Evolutionary conservation across 2,329 filamentous ascomycete genomes (phyloP).

Genomic region (Fusarium goolgardi): DNA sequence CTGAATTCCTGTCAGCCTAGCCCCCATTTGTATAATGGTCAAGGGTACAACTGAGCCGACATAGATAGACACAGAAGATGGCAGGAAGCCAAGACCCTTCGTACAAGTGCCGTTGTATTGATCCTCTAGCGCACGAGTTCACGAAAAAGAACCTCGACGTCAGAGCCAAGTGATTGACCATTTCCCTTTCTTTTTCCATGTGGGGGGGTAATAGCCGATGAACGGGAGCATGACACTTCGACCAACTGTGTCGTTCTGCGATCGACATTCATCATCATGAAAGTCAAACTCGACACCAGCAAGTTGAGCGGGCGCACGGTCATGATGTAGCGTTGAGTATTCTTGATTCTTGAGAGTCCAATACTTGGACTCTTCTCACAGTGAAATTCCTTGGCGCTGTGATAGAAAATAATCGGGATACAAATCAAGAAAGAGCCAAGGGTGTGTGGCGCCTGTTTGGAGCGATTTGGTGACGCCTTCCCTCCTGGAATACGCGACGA

Average conservation of each 20-base stretch:
- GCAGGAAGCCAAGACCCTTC: background rate
- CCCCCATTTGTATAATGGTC: background rate
- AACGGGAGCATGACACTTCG: conserved; percentile 8
- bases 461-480: conserved; percentile 33
- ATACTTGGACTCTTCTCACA: background rate
- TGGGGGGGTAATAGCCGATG: conserved; percentile 11
- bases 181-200: conserved; percentile 5
- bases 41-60: background rate
- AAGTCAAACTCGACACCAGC: background rate
- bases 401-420: conserved; percentile 22
- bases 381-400: conserved; percentile 19
- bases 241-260: conserved; percentile 12
- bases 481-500: conserved; percentile 22
- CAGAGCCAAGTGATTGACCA: background rate
- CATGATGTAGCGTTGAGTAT: background rate
- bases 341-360: background rate
- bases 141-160: conserved; percentile 6
- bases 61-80: background rate
- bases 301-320: background rate
- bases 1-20: background rate
- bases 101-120: conserved; percentile 8
- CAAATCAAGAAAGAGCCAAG: conserved; percentile 2
- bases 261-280: conserved; percentile 26
- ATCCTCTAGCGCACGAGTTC: conserved; percentile 2
- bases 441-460: conserved; percentile 18